Base-by-base conservation (phyloP, 1,284 basidiomycete genomes). In the Ganoderma multipileum region DNA sequence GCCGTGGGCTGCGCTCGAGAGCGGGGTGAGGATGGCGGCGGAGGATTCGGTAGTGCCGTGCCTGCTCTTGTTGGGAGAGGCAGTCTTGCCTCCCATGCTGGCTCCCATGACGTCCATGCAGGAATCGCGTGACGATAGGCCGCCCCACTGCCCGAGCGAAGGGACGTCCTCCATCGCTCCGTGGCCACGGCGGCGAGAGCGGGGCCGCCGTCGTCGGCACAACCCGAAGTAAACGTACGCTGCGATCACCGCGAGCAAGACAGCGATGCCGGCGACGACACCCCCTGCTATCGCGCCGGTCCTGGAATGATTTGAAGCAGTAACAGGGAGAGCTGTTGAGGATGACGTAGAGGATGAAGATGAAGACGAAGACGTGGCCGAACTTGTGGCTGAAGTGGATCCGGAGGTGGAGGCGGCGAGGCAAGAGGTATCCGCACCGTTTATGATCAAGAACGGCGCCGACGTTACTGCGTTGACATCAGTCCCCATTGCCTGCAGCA, bases 261-360 rank as follows among this genome's bases (percentile, higher is more conserved):
- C 69, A 11, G 72, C 76, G 20, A 81, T 64, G 36, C 80, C 81
- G 30, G 80, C 81, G 30, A 82, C 69, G 38, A 82, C 77, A 33
- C 80, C 79, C 14, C 81, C 81, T 12, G 75, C 80, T 26, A 82
- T 79, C 1, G 80, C 80, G 11, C 80, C 80, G 1, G 73, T 69
- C 38, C 78, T 72, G 3, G 70, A 71, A 65, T 65, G 68, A 9
- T 63, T 59, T 8, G 74, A 73, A 3, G 71, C 59, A 4, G 74
- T 55, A 39, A 63, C 55, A 1, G 61, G 42, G 50, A 73, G 70
- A 9, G 61, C 42, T 14, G 63, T 59, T 30, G 59, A 5, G 12
- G 68, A 65, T 6, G 38, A 30, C 26, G 52, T 42, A 38, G 61
- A 52, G 9, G 61, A 54, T n/a, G 42, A 20, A 50, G 61, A 54